Percentiles rank a stretch among this genome's conserved stretches.
Conservation (phyloP, 164 flowering plant species). For the Tetrastigma voinierianum region DNA sequence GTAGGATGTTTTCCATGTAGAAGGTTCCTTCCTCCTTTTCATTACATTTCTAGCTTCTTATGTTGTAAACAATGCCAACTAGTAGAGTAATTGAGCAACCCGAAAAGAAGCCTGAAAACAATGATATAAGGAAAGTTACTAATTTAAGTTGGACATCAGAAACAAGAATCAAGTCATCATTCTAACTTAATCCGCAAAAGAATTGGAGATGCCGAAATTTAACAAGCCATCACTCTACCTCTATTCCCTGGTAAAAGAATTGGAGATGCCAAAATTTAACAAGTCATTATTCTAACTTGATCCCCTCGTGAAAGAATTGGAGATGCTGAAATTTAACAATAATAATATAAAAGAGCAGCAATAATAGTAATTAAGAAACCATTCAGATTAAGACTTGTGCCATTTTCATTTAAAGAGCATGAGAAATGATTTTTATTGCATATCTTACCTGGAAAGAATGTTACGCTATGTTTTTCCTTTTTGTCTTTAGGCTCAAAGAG, state of each 20-base stretch:
- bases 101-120: slow-evolving; percentile 48
- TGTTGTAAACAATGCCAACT: slow-evolving; percentile 33
- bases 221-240: no score
- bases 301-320: no score
- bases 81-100: slow-evolving; percentile 52
- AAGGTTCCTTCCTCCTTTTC: slow-evolving; percentile 28
- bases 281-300: no score
- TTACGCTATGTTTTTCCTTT: slow-evolving; percentile 48
- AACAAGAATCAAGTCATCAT: no score
- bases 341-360: no score
- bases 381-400: background rate
- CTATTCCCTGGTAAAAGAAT: no score
- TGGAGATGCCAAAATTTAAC: no score
- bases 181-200: no score
- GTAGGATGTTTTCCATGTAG: slow-evolving; percentile 48
- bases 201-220: no score
- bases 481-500: slow-evolving; percentile 45
- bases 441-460: slow-evolving; percentile 48
- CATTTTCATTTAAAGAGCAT: background rate
- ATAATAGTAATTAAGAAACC: no score
- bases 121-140: background rate
- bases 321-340: no score
- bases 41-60: slow-evolving; percentile 30
- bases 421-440: background rate
- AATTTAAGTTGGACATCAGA: no score